Evolutionary conservation across 2,329 filamentous ascomycete genomes (phyloP).

Genomic region (Colletotrichum neosansevieriae): DNA sequence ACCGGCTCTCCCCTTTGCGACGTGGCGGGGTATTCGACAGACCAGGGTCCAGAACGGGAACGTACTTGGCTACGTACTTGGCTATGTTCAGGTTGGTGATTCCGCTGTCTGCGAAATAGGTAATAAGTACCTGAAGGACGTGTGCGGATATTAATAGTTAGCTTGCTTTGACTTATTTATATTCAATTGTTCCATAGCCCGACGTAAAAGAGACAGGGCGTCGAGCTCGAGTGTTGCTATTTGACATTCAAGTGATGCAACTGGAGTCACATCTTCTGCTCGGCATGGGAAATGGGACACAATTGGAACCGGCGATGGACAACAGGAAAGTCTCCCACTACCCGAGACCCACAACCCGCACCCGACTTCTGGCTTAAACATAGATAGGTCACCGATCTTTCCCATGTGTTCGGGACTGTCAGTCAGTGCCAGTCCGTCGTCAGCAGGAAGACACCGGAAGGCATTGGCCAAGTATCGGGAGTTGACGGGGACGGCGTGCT

Average conservation of each 20-base stretch:
- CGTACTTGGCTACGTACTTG: constrained; percentile 19
- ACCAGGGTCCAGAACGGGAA: constrained; percentile 1
- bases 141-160: not conserved
- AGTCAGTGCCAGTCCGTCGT: not conserved
- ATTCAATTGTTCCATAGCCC: not conserved
- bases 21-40: constrained; percentile 21
- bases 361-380: constrained; percentile 36
- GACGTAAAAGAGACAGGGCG: not conserved
- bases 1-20: not conserved
- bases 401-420: constrained; percentile 11
- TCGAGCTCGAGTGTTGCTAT: constrained; percentile 10
- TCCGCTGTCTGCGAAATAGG: not conserved
- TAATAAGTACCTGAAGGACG: constrained; percentile 11
- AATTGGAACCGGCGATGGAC: constrained; percentile 15
- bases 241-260: constrained; percentile 18
- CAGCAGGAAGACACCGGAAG: constrained; percentile 30
- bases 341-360: not conserved
- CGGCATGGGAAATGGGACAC: constrained; percentile 1
- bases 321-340: constrained; percentile 1
- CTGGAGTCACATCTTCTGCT: constrained; percentile 10
- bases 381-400: constrained; percentile 41
- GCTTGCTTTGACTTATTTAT: not conserved
- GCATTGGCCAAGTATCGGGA: constrained; percentile 19
- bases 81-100: not conserved
- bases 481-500: constrained; percentile 30